Percentiles rank a stretch among this genome's conserved stretches.
Evolutionary conservation across 345 rosid genomes (phyloP).

Genomic region (Alliaria petiolata): DNA sequence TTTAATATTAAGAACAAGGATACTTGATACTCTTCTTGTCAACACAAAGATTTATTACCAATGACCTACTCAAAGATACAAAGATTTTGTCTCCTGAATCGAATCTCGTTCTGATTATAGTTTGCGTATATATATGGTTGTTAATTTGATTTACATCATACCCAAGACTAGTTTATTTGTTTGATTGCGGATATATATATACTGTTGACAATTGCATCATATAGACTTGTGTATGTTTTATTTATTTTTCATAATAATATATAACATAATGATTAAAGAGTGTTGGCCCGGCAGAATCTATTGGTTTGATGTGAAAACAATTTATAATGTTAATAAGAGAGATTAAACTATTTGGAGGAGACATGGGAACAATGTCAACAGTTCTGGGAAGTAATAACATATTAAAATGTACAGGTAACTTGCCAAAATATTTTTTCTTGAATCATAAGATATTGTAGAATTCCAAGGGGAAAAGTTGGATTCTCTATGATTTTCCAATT

Average conservation of each 20-base stretch:
- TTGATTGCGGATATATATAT: too few relatives aligned
- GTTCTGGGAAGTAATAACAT: constrained; percentile 7
- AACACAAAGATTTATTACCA: neutral
- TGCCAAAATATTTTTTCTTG: too few relatives aligned
- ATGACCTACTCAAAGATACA: neutral
- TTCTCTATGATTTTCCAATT: constrained; percentile 23
- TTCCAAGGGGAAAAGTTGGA: constrained; percentile 25
- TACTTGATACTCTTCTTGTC: neutral
- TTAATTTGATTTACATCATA: neutral
- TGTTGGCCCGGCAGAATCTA: constrained; percentile 11
- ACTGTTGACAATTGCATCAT: too few relatives aligned
- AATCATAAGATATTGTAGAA: constrained; percentile 24
- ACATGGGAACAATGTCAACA: constrained; percentile 35
- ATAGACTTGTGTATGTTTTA: too few relatives aligned
- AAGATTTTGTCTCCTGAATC: neutral
- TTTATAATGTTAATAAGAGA: neutral
- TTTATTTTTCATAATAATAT: too few relatives aligned
- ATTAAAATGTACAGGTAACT: neutral
- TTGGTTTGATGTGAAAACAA: constrained; percentile 4
- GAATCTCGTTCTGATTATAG: neutral
- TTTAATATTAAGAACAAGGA: neutral
- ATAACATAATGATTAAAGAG: neutral
- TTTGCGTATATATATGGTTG: neutral
- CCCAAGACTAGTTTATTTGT: neutral
- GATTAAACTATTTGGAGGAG: constrained; percentile 8